phyloP scores from a whole-genome alignment of 148 eudicot species.

The Rhododendron vialii region DNA sequence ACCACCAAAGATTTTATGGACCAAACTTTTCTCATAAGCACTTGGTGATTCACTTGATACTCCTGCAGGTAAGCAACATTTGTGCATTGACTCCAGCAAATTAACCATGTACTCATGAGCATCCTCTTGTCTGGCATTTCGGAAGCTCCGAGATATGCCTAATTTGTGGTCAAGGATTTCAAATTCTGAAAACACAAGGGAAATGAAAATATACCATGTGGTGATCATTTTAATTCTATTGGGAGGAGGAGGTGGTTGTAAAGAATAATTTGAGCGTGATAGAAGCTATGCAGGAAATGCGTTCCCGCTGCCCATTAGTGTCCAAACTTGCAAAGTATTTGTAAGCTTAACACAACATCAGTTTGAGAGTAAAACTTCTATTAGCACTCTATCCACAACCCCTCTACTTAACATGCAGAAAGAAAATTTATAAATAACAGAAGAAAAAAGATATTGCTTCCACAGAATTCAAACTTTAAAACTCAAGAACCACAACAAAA shows the following conservation, averaged over 20 bases:
- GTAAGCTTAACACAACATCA: neutral
- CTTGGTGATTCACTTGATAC: slow-evolving; percentile 81
- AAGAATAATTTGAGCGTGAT: neutral
- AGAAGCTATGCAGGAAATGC: slow-evolving; percentile 3
- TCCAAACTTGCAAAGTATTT: neutral
- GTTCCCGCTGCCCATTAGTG: neutral
- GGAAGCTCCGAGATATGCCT: slow-evolving; percentile 85
- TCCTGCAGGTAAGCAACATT: slow-evolving; percentile 86
- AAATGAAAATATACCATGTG: neutral
- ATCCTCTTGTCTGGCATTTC: slow-evolving; percentile 89
- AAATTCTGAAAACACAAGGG: neutral
- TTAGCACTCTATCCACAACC: neutral
- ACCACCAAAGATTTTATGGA: slow-evolving; percentile 94
- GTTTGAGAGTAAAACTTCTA: neutral
- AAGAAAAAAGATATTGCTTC: neutral
- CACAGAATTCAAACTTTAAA: neutral
- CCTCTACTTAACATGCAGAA: neutral
- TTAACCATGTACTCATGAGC: slow-evolving; percentile 99
- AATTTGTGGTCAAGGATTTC: slow-evolving; percentile 46
- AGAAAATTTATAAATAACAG: neutral
- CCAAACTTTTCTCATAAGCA: slow-evolving; percentile 92
- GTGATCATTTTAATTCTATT: neutral
- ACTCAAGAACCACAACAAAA: neutral
- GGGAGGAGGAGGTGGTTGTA: neutral
- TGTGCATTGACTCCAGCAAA: slow-evolving; percentile 92